Percentiles rank a stretch among this genome's conserved stretches.
These are phyloP conservation scores for Myxozyma lipomycoides DNA, from an alignment of 805 yeast species.

Conservation along the genomic window DNA sequence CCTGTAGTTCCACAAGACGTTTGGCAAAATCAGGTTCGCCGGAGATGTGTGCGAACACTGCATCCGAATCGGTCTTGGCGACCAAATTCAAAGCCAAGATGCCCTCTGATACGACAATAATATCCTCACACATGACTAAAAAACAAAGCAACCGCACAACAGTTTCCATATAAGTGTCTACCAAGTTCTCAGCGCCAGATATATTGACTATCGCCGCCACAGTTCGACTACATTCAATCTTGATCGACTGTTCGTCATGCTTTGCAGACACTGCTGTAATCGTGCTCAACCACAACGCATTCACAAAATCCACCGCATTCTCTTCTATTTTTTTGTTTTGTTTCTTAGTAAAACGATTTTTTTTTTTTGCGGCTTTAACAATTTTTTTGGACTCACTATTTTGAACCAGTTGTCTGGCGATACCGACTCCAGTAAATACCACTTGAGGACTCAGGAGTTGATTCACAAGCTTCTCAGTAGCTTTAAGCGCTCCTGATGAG, in stretches of 20 bases:
- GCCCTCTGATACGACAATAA: background rate
- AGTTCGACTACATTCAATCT: background rate
- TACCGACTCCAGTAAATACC: background rate
- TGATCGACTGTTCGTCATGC: background rate
- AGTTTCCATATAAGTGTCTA: background rate
- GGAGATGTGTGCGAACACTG: background rate
- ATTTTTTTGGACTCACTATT: background rate
- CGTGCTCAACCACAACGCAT: background rate
- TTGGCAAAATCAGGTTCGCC: background rate
- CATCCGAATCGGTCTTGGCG: background rate
- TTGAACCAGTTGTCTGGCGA: background rate
- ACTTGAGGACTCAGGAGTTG: background rate
- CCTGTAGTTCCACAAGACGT: background rate
- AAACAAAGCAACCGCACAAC: background rate
- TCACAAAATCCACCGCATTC: background rate
- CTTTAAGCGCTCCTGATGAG: background rate
- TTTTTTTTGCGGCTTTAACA: no score
- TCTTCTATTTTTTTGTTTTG: no score
- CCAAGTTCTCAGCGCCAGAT: background rate
- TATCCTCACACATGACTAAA: background rate
- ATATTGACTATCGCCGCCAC: background rate
- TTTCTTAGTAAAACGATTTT: no score
- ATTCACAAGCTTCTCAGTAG: background rate
- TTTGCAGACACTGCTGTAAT: background rate
- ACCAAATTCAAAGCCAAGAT: background rate